These are phyloP conservation scores for Fusarium begoniae DNA, from an alignment of 2,329 filamentous ascomycete genomes.

Conservation along the genomic window DNA sequence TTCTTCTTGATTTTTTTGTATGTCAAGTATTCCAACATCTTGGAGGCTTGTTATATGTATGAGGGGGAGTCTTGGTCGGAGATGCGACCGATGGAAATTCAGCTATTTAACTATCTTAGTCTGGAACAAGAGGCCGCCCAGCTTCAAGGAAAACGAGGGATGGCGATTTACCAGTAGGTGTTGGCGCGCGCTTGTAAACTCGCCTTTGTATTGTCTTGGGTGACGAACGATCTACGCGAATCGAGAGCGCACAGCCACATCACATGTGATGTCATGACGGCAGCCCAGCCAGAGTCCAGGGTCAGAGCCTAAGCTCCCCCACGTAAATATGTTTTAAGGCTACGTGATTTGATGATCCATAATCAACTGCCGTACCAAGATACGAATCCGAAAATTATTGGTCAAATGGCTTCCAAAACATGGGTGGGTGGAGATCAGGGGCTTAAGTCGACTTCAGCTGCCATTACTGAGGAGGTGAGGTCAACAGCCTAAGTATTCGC, in stretches of 20 bases:
- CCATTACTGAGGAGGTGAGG: background rate
- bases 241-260: conserved; percentile 46
- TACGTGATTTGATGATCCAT: conserved; percentile 27
- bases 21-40: conserved; percentile 70
- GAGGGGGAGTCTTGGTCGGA: background rate
- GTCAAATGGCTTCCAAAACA: background rate
- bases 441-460: conserved; percentile 17
- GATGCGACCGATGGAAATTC: background rate
- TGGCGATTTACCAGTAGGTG: conserved; percentile 9
- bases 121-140: conserved; percentile 34
- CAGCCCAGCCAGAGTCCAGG: conserved; percentile 10
- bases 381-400: conserved; percentile 28
- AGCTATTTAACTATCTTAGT: conserved; percentile 15
- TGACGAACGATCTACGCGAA: conserved; percentile 17
- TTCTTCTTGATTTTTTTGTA: conserved; percentile 72
- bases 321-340: background rate
- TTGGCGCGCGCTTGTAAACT: conserved; percentile 41
- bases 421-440: background rate
- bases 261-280: conserved; percentile 46
- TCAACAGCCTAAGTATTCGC: background rate
- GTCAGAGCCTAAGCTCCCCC: conserved; percentile 3
- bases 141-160: background rate
- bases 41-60: conserved; percentile 6
- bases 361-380: conserved; percentile 23
- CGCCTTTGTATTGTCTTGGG: conserved; percentile 34